These are phyloP conservation scores for Penicillium macrosclerotiorum DNA, from an alignment of 495 filamentous ascomycete genomes.

Conservation along the genomic window DNA sequence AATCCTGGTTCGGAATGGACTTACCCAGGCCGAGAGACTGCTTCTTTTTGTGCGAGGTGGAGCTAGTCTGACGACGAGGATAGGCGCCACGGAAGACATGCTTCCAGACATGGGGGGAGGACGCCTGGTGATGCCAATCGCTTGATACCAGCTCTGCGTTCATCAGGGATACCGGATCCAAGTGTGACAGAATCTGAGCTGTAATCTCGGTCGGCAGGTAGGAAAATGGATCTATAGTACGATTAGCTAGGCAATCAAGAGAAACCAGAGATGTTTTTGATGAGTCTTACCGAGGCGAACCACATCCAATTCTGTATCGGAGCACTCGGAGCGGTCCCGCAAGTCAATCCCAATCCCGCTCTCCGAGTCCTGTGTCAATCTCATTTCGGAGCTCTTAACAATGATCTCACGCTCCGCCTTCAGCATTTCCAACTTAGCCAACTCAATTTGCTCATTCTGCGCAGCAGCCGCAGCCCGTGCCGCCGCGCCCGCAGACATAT, in stretches of 20 bases:
- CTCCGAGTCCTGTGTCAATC: conserved; percentile 57
- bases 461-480: conserved; percentile 68
- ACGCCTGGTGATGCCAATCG: conserved; percentile 60
- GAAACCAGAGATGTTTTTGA: not conserved
- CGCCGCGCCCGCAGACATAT: conserved; percentile 60
- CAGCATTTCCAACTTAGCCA: conserved; percentile 35
- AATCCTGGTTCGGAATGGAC: conserved; percentile 58
- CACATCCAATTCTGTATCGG: conserved; percentile 41
- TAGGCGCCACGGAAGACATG: conserved; percentile 71
- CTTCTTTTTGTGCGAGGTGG: conserved; percentile 43
- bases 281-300: conserved; percentile 39
- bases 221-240: conserved; percentile 60
- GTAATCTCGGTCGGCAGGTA: conserved; percentile 69
- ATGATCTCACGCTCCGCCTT: conserved; percentile 39
- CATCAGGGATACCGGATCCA: conserved; percentile 67
- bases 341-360: conserved; percentile 80
- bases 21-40: conserved; percentile 51
- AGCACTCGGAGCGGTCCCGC: conserved; percentile 46
- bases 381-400: conserved; percentile 32
- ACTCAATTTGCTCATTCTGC: conserved; percentile 50
- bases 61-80: conserved; percentile 36
- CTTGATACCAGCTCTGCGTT: conserved; percentile 60
- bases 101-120: conserved; percentile 72
- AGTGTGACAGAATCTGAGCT: conserved; percentile 65
- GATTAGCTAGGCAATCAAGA: conserved; percentile 11